Evolutionary conservation across 148 eudicot species (phyloP).

Genomic region (Cornus controversa): DNA sequence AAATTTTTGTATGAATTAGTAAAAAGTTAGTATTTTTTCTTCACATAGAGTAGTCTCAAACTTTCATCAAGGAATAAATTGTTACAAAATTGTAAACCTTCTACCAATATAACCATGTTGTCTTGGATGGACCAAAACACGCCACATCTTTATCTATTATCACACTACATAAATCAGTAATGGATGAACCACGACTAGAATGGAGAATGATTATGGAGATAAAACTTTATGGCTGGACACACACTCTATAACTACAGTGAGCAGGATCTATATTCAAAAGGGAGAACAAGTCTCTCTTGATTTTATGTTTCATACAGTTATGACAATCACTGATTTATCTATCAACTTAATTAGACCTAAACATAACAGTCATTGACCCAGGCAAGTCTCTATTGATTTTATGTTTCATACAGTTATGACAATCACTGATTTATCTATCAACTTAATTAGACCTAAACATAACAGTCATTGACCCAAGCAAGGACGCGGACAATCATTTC

Average conservation of each 20-base stretch:
- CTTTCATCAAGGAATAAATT: neutral
- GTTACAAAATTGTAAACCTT: neutral
- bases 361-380: neutral
- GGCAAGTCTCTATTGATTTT: neutral
- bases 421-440: neutral
- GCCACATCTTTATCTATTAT: neutral
- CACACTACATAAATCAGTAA: neutral
- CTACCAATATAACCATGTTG: too few species aligned
- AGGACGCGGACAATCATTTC: neutral
- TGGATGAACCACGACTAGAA: neutral
- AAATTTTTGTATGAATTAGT: neutral
- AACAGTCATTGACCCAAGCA: neutral
- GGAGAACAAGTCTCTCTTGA: neutral
- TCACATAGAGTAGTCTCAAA: neutral
- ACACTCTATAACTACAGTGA: neutral
- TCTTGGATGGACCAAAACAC: neutral
- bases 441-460: neutral
- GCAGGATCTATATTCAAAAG: neutral
- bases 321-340: neutral
- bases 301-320: neutral
- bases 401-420: neutral
- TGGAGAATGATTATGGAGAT: neutral
- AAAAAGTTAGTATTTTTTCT: neutral
- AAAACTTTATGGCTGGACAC: neutral
- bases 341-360: neutral